A percentile compares a stretch with the other conserved stretches of the same genome.
These are phyloP conservation scores for Alloascoidea africana DNA, from an alignment of 805 yeast species.

Conservation along the genomic window DNA sequence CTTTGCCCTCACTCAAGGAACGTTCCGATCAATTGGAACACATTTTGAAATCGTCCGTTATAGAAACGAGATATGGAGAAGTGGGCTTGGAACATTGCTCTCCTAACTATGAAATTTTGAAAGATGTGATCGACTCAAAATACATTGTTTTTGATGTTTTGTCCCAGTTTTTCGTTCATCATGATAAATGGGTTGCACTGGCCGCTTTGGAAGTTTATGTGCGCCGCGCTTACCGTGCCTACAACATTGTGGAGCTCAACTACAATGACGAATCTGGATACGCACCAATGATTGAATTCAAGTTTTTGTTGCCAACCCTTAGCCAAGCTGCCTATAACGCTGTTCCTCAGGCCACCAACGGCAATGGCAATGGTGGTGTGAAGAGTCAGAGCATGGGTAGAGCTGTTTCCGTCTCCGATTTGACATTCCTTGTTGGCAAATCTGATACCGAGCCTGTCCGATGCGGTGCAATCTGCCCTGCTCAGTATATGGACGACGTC, in stretches of 20 bases:
- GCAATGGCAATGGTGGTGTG: constrained; percentile 18
- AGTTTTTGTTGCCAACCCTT: constrained; percentile 61
- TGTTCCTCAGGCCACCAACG: constrained; percentile 19
- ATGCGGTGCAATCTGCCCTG: constrained; percentile 74
- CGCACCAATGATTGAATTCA: constrained; percentile 72
- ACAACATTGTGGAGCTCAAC: constrained; percentile 64
- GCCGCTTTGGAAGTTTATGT: constrained; percentile 97
- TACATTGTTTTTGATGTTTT: constrained; percentile 94
- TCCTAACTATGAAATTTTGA: constrained; percentile 68
- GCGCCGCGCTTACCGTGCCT: constrained; percentile 94
- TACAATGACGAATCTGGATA: constrained; percentile 32
- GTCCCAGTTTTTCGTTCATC: constrained; percentile 73
- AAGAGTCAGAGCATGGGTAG: constrained; percentile 39
- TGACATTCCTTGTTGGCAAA: constrained; percentile 70
- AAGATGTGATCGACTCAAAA: constrained; percentile 91
- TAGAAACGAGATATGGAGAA: constrained; percentile 82
- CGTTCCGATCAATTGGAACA: constrained; percentile 96
- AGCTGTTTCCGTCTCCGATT: constrained; percentile 86
- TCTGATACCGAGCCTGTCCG: constrained; percentile 50
- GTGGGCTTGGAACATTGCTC: constrained; percentile 57
- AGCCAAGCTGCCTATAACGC: constrained; percentile 1
- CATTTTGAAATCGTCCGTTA: constrained; percentile 81
- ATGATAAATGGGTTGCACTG: constrained; percentile 78
- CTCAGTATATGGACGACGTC: constrained; percentile 73
- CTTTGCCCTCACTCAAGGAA: constrained; percentile 90